Conservation (phyloP, 176 grass and related monocot species). For the Aechmea fasciata region DNA sequence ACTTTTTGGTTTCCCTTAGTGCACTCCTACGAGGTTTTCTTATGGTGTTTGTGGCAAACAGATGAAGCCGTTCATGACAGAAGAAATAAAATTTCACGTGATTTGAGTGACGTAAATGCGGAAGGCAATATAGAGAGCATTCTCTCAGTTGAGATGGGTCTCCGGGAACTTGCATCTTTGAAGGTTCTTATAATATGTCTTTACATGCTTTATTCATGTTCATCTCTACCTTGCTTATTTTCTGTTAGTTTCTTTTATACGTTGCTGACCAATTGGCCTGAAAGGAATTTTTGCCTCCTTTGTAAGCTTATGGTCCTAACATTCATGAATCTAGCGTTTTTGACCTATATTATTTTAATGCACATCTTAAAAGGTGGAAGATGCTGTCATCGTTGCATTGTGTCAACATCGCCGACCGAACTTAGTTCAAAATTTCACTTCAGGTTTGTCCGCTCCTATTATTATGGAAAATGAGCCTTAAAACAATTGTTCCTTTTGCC, state of each 20-base stretch:
- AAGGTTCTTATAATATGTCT: slow-evolving; percentile 40
- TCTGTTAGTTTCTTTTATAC: not conserved
- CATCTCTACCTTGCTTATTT: not conserved
- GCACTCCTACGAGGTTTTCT: not conserved
- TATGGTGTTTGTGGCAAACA: slow-evolving; percentile 23
- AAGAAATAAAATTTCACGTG: slow-evolving; percentile 68
- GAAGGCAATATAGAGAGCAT: slow-evolving; percentile 98
- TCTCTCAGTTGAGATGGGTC: slow-evolving; percentile 97
- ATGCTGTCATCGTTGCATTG: slow-evolving; percentile 88
- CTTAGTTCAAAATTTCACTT: slow-evolving; percentile 84
- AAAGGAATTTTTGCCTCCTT: not conserved
- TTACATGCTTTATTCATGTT: slow-evolving; percentile 3
- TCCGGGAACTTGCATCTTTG: slow-evolving; percentile 84
- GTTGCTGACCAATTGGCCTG: not conserved
- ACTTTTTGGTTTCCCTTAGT: not conserved
- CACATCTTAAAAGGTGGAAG: slow-evolving; percentile 65
- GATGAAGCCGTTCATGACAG: slow-evolving; percentile 53
- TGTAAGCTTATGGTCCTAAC: not conserved
- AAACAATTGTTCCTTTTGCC: not conserved
- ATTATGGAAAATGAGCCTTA: not conserved
- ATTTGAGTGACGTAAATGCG: slow-evolving; percentile 80
- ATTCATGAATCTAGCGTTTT: not conserved
- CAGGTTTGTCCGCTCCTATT: slow-evolving; percentile 41
- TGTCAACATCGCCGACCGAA: slow-evolving; percentile 79
- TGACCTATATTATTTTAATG: not conserved